A percentile compares a stretch with the other conserved stretches of the same genome.
phyloP scores from a whole-genome alignment of 306 rosid species.

The Cercis canadensis region DNA sequence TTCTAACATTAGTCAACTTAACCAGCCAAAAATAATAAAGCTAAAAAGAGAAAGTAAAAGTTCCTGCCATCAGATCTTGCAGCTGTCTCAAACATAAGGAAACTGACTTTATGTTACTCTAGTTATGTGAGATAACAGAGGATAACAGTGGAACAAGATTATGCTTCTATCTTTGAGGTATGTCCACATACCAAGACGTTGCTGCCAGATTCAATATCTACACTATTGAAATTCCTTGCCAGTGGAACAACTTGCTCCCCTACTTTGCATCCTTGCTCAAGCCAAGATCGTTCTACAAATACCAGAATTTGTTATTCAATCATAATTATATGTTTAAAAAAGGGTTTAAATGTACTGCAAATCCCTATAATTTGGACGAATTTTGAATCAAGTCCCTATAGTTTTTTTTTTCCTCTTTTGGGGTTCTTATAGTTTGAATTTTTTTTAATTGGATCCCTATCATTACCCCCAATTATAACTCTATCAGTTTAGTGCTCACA shows the following conservation, averaged over 20 bases:
- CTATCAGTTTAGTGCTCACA: too few species aligned
- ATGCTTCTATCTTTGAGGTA: slow-evolving; percentile 11
- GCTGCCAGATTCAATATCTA: slow-evolving; percentile 68
- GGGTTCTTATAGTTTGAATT: too few species aligned
- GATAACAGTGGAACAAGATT: neutral
- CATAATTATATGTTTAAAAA: neutral
- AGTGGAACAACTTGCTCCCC: slow-evolving; percentile 95
- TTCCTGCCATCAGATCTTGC: slow-evolving; percentile 9
- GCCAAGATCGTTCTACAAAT: slow-evolving; percentile 78
- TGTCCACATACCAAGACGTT: slow-evolving; percentile 58
- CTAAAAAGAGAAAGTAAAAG: neutral
- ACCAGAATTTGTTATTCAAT: slow-evolving; percentile 26
- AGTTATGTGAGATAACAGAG: neutral
- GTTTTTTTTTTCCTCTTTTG: too few species aligned
- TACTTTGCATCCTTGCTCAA: slow-evolving; percentile 86
- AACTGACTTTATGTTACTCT: neutral
- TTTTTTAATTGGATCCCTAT: too few species aligned
- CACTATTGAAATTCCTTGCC: slow-evolving; percentile 75
- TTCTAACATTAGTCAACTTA: slow-evolving; percentile 24
- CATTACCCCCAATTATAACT: too few species aligned
- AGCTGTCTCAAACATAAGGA: slow-evolving; percentile 13
- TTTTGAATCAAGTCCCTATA: too few species aligned
- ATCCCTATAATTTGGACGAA: too few species aligned
- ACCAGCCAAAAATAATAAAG: neutral
- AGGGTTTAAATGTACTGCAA: too few species aligned